A percentile compares a stretch with the other conserved stretches of the same genome.
Conservation (phyloP, 495 filamentous ascomycete genomes). For the Penicillium tannophilum region DNA sequence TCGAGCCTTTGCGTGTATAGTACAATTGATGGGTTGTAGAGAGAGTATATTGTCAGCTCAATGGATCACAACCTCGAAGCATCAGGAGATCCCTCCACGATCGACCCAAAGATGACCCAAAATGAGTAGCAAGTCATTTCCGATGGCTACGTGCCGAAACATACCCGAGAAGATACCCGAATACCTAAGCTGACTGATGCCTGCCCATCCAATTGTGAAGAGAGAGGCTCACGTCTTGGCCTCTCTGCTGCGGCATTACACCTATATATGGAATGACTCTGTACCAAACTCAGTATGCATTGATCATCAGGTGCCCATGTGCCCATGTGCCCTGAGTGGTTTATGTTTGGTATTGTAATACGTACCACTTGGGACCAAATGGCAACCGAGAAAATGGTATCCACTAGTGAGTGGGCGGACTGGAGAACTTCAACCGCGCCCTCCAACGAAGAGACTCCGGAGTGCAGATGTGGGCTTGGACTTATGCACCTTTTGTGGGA, state of each 20-base stretch:
- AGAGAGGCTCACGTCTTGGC: background rate
- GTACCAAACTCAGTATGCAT: background rate
- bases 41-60: background rate
- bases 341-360: background rate
- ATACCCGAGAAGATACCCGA: background rate
- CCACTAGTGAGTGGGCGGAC: conserved; percentile 5
- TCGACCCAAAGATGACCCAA: background rate
- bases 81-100: too few species aligned
- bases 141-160: background rate
- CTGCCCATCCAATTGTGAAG: background rate
- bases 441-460: conserved; percentile 17
- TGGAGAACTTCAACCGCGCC: conserved; percentile 10
- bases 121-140: background rate
- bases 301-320: background rate
- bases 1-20: conserved; percentile 21
- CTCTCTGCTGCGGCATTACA: background rate
- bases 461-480: conserved; percentile 19
- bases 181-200: background rate
- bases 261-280: too few species aligned
- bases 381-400: conserved; percentile 15
- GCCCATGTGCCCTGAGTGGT: background rate
- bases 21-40: background rate
- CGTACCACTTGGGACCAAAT: background rate
- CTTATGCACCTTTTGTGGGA: conserved; percentile 18
- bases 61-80: background rate